Percentiles rank a stretch among this genome's conserved stretches.
phyloP scores from a whole-genome alignment of 2,329 filamentous ascomycete species.

The Rutstroemia sp. region DNA sequence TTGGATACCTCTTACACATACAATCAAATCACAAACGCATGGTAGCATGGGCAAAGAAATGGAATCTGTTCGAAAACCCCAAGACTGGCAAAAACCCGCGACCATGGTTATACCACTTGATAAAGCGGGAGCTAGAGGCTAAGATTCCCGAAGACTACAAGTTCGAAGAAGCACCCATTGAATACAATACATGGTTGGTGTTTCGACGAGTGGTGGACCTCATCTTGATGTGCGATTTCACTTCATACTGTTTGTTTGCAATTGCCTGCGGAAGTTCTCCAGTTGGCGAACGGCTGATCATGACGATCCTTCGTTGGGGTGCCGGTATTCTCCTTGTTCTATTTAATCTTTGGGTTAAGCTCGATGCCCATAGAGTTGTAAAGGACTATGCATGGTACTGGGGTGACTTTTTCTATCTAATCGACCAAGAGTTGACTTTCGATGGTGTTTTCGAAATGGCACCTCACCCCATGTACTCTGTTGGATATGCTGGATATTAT shows the following conservation, averaged over 20 bases:
- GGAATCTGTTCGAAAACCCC: conserved; percentile 79
- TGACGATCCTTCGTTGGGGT: conserved; percentile 70
- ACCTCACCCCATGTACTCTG: conserved; percentile 97
- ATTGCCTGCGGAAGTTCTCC: conserved; percentile 77
- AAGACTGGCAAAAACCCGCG: conserved; percentile 73
- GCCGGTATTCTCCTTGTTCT: conserved; percentile 71
- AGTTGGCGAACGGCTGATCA: conserved; percentile 57
- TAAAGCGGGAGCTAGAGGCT: conserved; percentile 86
- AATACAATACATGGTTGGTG: conserved; percentile 98
- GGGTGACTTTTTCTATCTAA: conserved; percentile 98
- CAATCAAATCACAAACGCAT: conserved; percentile 87
- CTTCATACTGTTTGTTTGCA: conserved; percentile 93
- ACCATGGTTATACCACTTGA: conserved; percentile 71
- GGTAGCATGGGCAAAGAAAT: conserved; percentile 80
- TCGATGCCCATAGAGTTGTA: conserved; percentile 94
- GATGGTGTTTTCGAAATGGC: conserved; percentile 99
- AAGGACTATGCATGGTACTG: conserved; percentile 99
- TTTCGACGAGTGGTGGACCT: conserved; percentile 94
- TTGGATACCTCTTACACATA: conserved; percentile 78
- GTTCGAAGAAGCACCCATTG: conserved; percentile 85
- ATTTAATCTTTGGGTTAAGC: conserved; percentile 98
- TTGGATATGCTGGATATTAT: conserved; percentile 96
- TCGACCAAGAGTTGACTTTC: conserved; percentile 96
- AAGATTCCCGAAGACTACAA: conserved; percentile 93
- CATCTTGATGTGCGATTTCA: conserved; percentile 98